Percentiles rank a stretch among this genome's conserved stretches.
These are phyloP conservation scores for Cunninghamia lanceolata DNA, from an alignment of 75 land plant species.

Conservation along the genomic window DNA sequence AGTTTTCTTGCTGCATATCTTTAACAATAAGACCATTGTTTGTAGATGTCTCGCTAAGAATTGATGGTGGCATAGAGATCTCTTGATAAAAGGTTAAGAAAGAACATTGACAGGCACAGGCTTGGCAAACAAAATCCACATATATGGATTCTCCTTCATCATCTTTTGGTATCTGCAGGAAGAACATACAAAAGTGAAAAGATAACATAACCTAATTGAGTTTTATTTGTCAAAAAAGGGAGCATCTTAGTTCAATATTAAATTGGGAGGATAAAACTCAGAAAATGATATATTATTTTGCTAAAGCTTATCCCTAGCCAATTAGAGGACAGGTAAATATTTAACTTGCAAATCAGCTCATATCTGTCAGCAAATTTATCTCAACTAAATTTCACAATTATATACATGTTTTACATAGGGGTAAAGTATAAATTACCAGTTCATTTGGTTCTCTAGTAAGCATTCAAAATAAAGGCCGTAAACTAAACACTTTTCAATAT, in stretches of 20 bases:
- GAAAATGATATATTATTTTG: not conserved
- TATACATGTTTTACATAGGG: not conserved
- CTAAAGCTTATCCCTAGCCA: not conserved
- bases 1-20: conserved; percentile 3
- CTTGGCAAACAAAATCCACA: conserved; percentile 87
- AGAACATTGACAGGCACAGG: conserved; percentile 54
- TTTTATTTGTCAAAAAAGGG: not conserved
- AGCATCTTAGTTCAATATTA: not conserved
- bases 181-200: conserved; percentile 5
- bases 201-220: not conserved
- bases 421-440: not conserved
- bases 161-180: conserved; percentile 87
- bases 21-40: not conserved
- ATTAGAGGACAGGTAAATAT: too few relatives aligned
- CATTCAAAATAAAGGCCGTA: not conserved
- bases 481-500: not conserved
- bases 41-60: not conserved
- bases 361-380: not conserved
- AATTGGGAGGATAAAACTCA: not conserved
- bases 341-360: not conserved
- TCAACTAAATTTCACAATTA: not conserved
- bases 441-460: not conserved
- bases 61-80: conserved; percentile 1
- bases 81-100: conserved; percentile 66
- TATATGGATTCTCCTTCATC: conserved; percentile 92